A percentile compares a stretch with the other conserved stretches of the same genome.
Evolutionary conservation across 2,329 filamentous ascomycete species (phyloP).

Genomic region (Chaetomium olivaceum): DNA sequence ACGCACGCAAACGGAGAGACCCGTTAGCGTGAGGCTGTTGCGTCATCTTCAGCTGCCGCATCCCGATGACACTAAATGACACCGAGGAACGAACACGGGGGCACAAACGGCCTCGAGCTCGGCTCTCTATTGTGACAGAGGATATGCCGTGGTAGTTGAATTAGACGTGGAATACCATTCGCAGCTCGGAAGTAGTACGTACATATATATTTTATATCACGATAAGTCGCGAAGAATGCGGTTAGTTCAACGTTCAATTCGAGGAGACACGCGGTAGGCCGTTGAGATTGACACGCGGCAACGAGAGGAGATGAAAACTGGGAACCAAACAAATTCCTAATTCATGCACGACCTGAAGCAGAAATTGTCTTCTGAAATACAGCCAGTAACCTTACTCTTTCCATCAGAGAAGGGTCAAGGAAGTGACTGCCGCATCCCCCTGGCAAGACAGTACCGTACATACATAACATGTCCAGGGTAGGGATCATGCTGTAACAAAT

Average conservation of each 20-base stretch:
- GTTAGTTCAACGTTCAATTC: not conserved
- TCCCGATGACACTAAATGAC: not conserved
- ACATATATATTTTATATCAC: not conserved
- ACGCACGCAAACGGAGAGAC: not conserved
- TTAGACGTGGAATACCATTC: not conserved
- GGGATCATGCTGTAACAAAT: not conserved
- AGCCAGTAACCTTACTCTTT: no score
- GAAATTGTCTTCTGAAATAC: no score
- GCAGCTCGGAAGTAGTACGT: not conserved
- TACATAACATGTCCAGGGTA: not conserved
- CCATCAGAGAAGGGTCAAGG: no score
- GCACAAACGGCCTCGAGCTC: not conserved
- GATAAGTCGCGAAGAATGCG: not conserved
- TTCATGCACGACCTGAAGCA: not conserved
- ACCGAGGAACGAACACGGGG: not conserved
- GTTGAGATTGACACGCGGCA: conserved; percentile 8
- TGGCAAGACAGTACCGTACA: not conserved
- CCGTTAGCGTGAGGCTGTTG: not conserved
- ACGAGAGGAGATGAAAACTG: no score
- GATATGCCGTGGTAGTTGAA: not conserved
- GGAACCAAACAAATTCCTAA: not conserved
- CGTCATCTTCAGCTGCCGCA: not conserved
- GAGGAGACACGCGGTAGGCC: not conserved
- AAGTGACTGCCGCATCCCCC: no score
- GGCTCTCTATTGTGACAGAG: not conserved